Conservation (phyloP, 1,139 yeast genomes). For the Blastobotrys apis region DNA sequence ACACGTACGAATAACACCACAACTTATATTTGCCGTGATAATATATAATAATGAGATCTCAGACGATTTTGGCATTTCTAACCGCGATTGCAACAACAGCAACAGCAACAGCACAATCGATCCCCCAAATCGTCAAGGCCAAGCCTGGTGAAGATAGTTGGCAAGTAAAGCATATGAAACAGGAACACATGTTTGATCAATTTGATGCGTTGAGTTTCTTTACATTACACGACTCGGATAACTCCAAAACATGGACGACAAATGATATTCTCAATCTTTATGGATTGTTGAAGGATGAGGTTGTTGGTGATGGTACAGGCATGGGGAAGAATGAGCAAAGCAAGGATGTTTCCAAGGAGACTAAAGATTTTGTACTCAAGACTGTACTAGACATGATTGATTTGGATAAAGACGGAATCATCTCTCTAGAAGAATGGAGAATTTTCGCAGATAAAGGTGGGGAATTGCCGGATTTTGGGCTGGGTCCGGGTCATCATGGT, state of each 20-base stretch:
- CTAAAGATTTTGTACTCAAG: constrained; percentile 51
- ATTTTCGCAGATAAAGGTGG: constrained; percentile 60
- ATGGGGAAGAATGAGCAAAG: constrained; percentile 73
- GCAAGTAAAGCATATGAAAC: constrained; percentile 68
- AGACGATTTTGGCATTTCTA: background rate
- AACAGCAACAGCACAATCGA: background rate
- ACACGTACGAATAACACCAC: no score
- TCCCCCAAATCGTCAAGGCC: constrained; percentile 13
- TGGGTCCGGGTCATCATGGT: constrained; percentile 95
- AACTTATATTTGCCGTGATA: no score
- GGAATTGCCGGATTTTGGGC: constrained; percentile 84
- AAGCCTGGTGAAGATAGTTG: constrained; percentile 29
- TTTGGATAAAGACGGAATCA: constrained; percentile 57
- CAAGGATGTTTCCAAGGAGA: constrained; percentile 51
- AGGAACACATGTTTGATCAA: constrained; percentile 73
- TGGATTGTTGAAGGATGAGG: constrained; percentile 67
- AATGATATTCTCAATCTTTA: constrained; percentile 73
- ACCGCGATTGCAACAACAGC: constrained; percentile 2
- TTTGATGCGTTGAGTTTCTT: constrained; percentile 80
- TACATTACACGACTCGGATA: constrained; percentile 68
- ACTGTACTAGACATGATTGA: constrained; percentile 61
- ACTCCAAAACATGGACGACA: constrained; percentile 38
- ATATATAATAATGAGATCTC: background rate
- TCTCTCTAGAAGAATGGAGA: constrained; percentile 68
- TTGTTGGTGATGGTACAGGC: constrained; percentile 88